These are phyloP conservation scores for Sequoiadendron giganteum DNA, from an alignment of 75 land plant genomes.

Conservation along the genomic window DNA sequence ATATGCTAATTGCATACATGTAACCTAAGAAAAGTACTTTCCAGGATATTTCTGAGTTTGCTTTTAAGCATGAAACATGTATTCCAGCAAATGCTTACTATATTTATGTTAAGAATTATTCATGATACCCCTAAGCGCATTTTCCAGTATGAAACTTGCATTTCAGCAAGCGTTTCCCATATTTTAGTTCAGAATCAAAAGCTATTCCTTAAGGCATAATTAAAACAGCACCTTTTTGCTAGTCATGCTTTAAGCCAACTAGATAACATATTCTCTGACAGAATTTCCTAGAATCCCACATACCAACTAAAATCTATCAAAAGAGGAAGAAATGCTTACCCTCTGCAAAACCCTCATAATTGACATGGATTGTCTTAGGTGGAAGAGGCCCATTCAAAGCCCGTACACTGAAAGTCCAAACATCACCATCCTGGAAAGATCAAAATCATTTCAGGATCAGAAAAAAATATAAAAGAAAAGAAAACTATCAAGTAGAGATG, in stretches of 20 bases:
- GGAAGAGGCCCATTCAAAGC: slow-evolving; percentile 24
- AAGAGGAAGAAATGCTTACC: slow-evolving; percentile 20
- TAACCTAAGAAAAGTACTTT: neutral
- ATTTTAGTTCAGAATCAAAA: neutral
- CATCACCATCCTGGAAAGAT: slow-evolving; percentile 33
- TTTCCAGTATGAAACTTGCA: neutral
- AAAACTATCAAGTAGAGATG: neutral
- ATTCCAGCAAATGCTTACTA: neutral
- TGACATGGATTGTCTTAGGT: slow-evolving; percentile 28
- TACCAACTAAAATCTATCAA: neutral
- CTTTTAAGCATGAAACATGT: neutral
- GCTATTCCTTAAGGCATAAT: neutral
- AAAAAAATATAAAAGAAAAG: no score
- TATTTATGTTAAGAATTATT: neutral
- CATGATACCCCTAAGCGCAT: neutral
- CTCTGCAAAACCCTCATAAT: slow-evolving; percentile 43
- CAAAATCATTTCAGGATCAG: neutral
- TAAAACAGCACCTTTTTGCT: neutral
- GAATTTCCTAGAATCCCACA: neutral
- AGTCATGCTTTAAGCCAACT: neutral
- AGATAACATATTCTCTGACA: neutral
- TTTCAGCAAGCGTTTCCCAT: neutral
- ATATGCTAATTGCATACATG: neutral
- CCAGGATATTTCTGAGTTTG: neutral
- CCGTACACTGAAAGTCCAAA: slow-evolving; percentile 30